These are phyloP conservation scores for Diaporthe velutina DNA, from an alignment of 2,329 filamentous ascomycete species.

Conservation along the genomic window DNA sequence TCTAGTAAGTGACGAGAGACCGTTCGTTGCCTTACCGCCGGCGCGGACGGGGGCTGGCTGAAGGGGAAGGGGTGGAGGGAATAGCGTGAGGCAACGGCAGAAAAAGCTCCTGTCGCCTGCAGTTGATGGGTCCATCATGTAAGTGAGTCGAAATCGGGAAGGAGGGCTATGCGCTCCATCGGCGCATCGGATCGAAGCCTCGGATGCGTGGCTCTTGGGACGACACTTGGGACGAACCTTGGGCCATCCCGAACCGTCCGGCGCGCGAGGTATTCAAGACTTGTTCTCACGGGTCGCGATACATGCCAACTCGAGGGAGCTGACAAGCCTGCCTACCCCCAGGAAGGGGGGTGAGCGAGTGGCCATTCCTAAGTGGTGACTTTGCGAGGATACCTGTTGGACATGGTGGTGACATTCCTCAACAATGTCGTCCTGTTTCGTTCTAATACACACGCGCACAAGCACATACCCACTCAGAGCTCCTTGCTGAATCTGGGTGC, in stretches of 20 bases:
- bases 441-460: neutral
- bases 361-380: conserved; percentile 9
- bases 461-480: neutral
- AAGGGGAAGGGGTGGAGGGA: neutral
- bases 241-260: neutral
- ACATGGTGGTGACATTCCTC: conserved; percentile 29
- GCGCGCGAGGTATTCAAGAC: conserved; percentile 9
- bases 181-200: neutral
- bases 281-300: neutral
- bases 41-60: conserved; percentile 4
- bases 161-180: conserved; percentile 30
- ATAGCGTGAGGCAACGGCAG: conserved; percentile 17
- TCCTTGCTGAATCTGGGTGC: conserved; percentile 3
- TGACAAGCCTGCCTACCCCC: neutral
- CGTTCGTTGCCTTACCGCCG: neutral
- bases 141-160: conserved; percentile 33
- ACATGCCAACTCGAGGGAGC: neutral
- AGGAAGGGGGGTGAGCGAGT: neutral
- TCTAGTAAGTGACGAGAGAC: conserved; percentile 3
- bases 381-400: neutral
- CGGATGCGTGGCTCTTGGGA: neutral
- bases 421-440: neutral
- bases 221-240: conserved; percentile 15
- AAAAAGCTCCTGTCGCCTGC: conserved; percentile 12
- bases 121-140: conserved; percentile 28